Base-by-base conservation (phyloP, 805 yeast species). In the Priceomyces castillae region DNA sequence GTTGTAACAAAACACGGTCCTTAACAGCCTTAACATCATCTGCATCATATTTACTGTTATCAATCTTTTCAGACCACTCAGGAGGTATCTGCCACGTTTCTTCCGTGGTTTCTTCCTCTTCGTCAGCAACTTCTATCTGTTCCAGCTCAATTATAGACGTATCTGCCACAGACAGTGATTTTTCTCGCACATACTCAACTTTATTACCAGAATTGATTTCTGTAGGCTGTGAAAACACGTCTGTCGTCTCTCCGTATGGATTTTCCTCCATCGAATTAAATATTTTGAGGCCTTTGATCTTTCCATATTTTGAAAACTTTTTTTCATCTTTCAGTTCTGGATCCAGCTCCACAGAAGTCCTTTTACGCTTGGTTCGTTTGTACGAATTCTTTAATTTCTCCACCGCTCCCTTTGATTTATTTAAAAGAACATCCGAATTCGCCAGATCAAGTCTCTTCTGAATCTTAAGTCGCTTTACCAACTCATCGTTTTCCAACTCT, bases 1-100 rank as follows among this genome's bases (percentile, higher is more conserved):
- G 43, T 43, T 66, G 69, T 1, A 53, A 33, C 17, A 47, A 36
- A 5, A 67, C 46, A 6, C 45, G 50, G 6, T 37, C 17, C 43
- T 54, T 52, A 2, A 61, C 43, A 6, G 30, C 33, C 1, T 30
- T 16, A 7, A 57, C 34, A 48, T 58, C 63, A 15, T 43, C 44
- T 7, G 23, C 12, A 9, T 33, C 22, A 3, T 36, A 34, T 3
- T 18, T 26, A 10, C 10, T 28, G 4, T 9, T n/a, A 11, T 28
- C 31, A n/a, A 28, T 4, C 15, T n/a, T 28, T 5, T 28, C 15
- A n/a, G 15, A 5, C 31, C 31, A 28, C 31, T 28, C 15, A 5
- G 31, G 15, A n/a, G 31, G 31, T 9, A 28, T 12, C 10, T 9
- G 31, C 31, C 12, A 14, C 15, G 14, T 26, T 18, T 31, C n/a